These are phyloP conservation scores for Cystofilobasidium bisporidii DNA, from an alignment of 768 basidiomycete genomes.

Conservation along the genomic window DNA sequence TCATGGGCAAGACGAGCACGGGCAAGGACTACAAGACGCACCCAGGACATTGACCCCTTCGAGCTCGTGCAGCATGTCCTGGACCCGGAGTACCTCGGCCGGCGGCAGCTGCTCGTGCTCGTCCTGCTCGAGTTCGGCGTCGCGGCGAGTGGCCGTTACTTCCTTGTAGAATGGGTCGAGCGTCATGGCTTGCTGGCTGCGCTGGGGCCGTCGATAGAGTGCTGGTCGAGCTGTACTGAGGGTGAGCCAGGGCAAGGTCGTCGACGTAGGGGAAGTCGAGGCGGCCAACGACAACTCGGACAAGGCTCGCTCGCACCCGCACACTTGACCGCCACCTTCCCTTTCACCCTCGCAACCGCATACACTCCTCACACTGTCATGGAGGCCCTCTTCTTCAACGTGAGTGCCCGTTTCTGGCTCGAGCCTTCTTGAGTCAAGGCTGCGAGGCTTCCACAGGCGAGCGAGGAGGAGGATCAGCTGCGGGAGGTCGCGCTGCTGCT, in stretches of 20 bases:
- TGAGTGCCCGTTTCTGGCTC: conserved; percentile 41
- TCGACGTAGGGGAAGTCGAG: too few species aligned
- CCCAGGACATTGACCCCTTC: conserved; percentile 41
- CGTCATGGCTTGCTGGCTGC: too few species aligned
- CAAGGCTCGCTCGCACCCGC: too few species aligned
- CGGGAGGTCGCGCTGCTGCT: conserved; percentile 49
- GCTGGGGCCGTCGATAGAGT: too few species aligned
- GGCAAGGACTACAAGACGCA: conserved; percentile 2
- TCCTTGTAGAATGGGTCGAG: too few species aligned
- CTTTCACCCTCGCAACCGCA: neutral
- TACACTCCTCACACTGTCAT: too few species aligned
- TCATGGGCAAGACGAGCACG: neutral
- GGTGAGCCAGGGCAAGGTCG: too few species aligned
- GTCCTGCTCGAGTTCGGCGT: neutral
- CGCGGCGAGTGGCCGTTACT: neutral
- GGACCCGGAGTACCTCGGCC: conserved; percentile 33
- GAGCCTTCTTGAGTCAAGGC: conserved; percentile 25
- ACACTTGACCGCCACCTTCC: neutral
- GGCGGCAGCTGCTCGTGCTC: neutral
- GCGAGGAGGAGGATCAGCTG: too few species aligned
- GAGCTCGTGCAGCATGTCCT: conserved; percentile 39
- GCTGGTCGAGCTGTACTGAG: too few species aligned
- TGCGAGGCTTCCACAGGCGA: too few species aligned
- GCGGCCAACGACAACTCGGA: too few species aligned
- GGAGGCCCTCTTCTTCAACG: conserved; percentile 87